Evolutionary conservation across 169 alveolate genomes (phyloP), one percentile per base, ranked within the genome.

Genomic region (Cryptosporidium sp.): DNA sequence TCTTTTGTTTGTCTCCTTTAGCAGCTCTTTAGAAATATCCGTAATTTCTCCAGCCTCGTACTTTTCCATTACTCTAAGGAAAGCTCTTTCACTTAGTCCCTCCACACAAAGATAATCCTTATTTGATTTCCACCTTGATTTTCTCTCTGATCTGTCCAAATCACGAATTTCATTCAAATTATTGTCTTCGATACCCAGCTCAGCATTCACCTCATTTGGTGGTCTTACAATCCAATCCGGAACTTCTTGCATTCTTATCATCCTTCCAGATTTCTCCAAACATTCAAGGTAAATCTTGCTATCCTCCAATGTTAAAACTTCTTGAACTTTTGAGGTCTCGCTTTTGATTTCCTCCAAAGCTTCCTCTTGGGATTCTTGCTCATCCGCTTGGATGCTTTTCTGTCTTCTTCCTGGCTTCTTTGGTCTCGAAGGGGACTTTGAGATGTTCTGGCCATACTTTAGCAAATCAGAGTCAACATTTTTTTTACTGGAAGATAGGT

Each of bases 221-320:
- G 89, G 89, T 50, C 75, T 80, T 26, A 80, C 89, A 21, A 80
- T 80, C 89, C 89, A 80, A 21, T 37, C 62, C 10, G 89, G 89
- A n/a, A 80, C 75, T 18, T 80, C 89, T 23, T 80, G 55, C 41
- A 80, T 58, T 2, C 41, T 41, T 23, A 80, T 80, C 21, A 80
- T 80, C n/a, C 89, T 58, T n/a, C 75, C 75, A 1, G 89, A 61
- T 16, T 59, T 48, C 16, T 80, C 89, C 89, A 80, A 12, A 12
- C 48, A 80, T 26, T 59, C 59, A 52, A 80, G 16, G 41, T 80
- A 80, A 59, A 48, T 21, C 58, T 45, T 29, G 26, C 75, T 80
- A 23, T 80, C 80, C 68, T 80, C 80, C 35, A 16, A 26, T 6
- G 80, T 62, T 7, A 62, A 18, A 12, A 41, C 48, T 45, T 80